phyloP scores from a whole-genome alignment of 805 yeast genomes.

The Wickerhamomyces silvicola region DNA sequence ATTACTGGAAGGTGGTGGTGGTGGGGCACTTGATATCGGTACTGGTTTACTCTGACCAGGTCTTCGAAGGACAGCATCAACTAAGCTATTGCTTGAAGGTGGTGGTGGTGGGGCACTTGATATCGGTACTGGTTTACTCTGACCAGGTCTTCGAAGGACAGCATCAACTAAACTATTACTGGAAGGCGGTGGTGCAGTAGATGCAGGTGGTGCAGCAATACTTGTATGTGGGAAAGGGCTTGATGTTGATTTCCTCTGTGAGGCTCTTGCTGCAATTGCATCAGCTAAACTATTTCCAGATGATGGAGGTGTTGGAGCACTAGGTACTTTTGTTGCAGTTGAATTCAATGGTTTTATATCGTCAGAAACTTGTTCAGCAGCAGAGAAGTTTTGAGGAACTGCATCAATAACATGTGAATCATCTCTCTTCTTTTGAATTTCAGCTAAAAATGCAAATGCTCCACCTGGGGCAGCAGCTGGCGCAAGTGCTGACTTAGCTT shows the following conservation, averaged over 20 bases:
- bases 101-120: slow-evolving; percentile 11
- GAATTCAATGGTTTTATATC: slow-evolving; percentile 20
- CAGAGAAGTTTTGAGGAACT: slow-evolving; percentile 19
- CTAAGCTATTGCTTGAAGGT: slow-evolving; percentile 11
- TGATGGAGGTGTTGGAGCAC: slow-evolving; percentile 20
- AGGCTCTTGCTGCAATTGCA: slow-evolving; percentile 1
- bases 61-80: slow-evolving; percentile 12
- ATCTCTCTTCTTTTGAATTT: slow-evolving; percentile 49
- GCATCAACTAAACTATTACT: too few species aligned
- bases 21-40: slow-evolving; percentile 12
- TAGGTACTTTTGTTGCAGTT: slow-evolving; percentile 18
- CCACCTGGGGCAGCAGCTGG: slow-evolving; percentile 28
- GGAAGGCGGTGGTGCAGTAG: slow-evolving; percentile 16
- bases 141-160: slow-evolving; percentile 13
- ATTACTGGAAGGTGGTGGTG: too few species aligned
- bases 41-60: slow-evolving; percentile 8
- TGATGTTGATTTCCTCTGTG: slow-evolving; percentile 2
- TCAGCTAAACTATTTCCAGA: slow-evolving; percentile 8
- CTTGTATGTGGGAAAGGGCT: slow-evolving; percentile 7
- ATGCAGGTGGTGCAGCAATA: slow-evolving; percentile 5
- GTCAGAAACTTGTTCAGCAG: slow-evolving; percentile 15
- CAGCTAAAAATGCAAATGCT: slow-evolving; percentile 50
- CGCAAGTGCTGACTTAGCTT: slow-evolving; percentile 12
- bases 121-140: slow-evolving; percentile 17
- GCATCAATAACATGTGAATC: slow-evolving; percentile 44